Conservation (phyloP, 2,329 filamentous ascomycete species). For the Coccinonectria pachysandricola region DNA sequence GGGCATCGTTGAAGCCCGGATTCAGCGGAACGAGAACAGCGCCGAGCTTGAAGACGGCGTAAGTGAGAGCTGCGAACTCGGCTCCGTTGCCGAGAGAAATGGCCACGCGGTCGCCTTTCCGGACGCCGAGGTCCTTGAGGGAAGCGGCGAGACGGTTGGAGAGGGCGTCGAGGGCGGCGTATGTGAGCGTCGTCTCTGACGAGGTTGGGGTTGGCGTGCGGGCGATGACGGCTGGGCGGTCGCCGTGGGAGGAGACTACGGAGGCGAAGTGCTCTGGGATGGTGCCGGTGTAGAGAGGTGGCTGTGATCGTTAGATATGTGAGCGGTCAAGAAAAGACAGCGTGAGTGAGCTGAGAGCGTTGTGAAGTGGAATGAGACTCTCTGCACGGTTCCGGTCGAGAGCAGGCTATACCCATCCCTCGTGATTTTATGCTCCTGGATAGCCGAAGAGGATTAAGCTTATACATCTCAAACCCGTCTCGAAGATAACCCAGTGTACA, state of each 20-base stretch:
- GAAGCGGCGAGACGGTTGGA: slow-evolving; percentile 70
- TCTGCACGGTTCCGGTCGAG: no score
- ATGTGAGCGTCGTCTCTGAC: slow-evolving; percentile 61
- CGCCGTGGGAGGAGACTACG: slow-evolving; percentile 54
- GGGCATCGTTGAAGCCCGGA: slow-evolving; percentile 71
- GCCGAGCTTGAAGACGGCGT: slow-evolving; percentile 90
- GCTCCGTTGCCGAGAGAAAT: slow-evolving; percentile 77
- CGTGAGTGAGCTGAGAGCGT: no score
- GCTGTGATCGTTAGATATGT: no score
- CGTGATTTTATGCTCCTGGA: no score
- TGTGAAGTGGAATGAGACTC: no score
- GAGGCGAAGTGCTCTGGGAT: slow-evolving; percentile 62
- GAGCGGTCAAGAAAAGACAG: no score
- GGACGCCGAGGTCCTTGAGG: slow-evolving; percentile 58
- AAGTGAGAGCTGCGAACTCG: slow-evolving; percentile 76
- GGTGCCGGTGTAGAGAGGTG: slow-evolving; percentile 55
- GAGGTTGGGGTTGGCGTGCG: slow-evolving; percentile 31
- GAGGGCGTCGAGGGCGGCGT: slow-evolving; percentile 60
- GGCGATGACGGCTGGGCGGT: slow-evolving; percentile 48
- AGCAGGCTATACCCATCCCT: no score
- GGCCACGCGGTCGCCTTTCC: slow-evolving; percentile 74
- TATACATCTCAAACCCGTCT: no score
- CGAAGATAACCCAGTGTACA: no score
- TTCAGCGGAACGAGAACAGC: slow-evolving; percentile 90
- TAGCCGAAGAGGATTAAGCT: no score